These are phyloP conservation scores for Naganishia liquefaciens DNA, from an alignment of 1,284 basidiomycete species.

Conservation along the genomic window DNA sequence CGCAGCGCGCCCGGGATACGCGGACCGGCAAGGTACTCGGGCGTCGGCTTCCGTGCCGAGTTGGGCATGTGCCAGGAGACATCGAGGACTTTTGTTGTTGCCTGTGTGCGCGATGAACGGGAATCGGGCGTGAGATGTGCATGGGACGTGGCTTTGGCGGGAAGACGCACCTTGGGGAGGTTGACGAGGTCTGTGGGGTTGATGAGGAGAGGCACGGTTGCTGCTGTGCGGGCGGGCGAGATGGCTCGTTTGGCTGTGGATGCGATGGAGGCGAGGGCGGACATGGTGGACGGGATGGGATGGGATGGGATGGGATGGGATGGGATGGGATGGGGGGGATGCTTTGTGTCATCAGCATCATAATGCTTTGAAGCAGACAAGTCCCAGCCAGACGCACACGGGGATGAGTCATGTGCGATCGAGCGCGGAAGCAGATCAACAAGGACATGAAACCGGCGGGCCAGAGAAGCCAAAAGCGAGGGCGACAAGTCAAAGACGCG, in stretches of 20 bases:
- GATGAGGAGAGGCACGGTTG: slow-evolving; percentile 42
- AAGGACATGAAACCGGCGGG: no score
- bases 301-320: no score
- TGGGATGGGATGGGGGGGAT: no score
- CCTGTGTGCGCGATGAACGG: slow-evolving; percentile 32
- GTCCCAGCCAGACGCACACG: no score
- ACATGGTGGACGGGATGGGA: slow-evolving; percentile 6
- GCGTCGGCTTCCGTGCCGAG: slow-evolving; percentile 45
- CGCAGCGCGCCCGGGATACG: slow-evolving; percentile 74
- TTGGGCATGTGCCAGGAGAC: slow-evolving; percentile 55
- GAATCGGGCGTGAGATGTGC: neutral
- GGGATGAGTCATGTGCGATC: no score
- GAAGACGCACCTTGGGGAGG: slow-evolving; percentile 43
- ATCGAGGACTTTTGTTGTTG: slow-evolving; percentile 46
- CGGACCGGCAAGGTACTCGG: slow-evolving; percentile 50
- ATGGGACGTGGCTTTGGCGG: neutral
- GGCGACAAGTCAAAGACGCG: no score
- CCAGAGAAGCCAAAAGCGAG: no score
- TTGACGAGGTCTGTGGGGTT: slow-evolving; percentile 42
- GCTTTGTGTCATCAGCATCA: neutral
- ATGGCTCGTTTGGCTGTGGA: slow-evolving; percentile 7
- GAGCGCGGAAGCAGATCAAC: no score
- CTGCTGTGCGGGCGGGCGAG: neutral
- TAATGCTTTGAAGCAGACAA: no score
- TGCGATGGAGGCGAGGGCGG: slow-evolving; percentile 1